Base-by-base conservation (phyloP, 1,284 basidiomycete genomes). In the Leccinum pachyderme region DNA sequence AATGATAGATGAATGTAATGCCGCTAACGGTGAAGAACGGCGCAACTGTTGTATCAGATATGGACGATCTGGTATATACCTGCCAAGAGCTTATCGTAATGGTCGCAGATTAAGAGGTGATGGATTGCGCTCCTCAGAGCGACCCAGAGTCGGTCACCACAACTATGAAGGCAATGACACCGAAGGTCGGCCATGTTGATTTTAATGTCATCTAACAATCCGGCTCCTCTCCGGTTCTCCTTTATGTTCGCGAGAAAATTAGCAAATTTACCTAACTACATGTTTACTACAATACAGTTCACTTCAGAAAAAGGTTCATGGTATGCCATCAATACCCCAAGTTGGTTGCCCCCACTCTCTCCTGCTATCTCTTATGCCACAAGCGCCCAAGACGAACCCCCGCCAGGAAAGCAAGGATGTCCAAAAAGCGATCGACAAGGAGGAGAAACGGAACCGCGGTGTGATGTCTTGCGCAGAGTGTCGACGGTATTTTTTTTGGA, bases 391-490 rank as follows among this genome's bases (percentile, higher is more conserved):
- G 53, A 29, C 44, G 15, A 71, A 57, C 63, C 50, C 25, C 8
- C 69, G 69, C 39, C 63, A 70, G 33, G 69, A 71, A 32, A 59
- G 24, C 31, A 71, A 59, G 47, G 70, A 70, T 4, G 54, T 22
- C n/a, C 69, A 67, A 29, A 73, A 67, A 44, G 70, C 70, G 6
- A 72, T 77, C 24, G 76, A 77, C 59, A 70, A 78, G 55, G 77
- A 78, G 72, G 77, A 83, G 12, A 89, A 89, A 67, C 77, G 86
- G 29, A 82, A 84, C 2, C 74, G 83, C 61, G 86, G 85, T 33
- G 82, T 83, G 27, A 78, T 87, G 59, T 86, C 84, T 5, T 87
- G 86, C 65, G 86, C 86, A 12, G 87, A 88, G 68, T 89, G 86
- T 68, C 73, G 86, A 66, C 75, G 86, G 85, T 86, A 25, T 12